Evolutionary conservation across 2,329 filamentous ascomycete species (phyloP).

Genomic region (Zymoseptoria tritici): DNA sequence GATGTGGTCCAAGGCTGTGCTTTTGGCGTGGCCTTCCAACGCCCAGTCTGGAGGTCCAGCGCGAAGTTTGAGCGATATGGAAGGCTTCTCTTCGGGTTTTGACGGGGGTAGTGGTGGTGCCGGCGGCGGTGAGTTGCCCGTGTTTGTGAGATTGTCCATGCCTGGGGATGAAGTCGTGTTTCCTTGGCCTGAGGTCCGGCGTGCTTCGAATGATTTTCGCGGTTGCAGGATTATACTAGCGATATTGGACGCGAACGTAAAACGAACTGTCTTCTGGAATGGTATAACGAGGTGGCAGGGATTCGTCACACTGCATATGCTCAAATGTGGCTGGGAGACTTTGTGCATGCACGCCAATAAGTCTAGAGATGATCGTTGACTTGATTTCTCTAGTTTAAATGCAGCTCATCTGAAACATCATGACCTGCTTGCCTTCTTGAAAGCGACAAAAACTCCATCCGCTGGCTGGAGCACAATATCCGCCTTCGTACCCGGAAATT

Average conservation of each 20-base stretch:
- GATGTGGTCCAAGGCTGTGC: background rate
- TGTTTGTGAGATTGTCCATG: conserved; percentile 16
- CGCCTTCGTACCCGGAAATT: conserved; percentile 34
- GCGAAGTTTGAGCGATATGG: conserved; percentile 6
- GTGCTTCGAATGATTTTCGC: too few relatives aligned
- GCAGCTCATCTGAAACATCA: background rate
- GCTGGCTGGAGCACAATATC: conserved; percentile 45
- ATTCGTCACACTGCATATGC: background rate
- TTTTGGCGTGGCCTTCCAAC: background rate
- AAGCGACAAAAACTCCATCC: conserved; percentile 34
- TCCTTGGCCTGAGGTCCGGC: too few relatives aligned
- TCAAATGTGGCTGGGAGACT: background rate
- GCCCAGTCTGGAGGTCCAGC: conserved; percentile 5
- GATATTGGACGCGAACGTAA: too few relatives aligned
- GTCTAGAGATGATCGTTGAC: background rate
- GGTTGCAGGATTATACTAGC: too few relatives aligned
- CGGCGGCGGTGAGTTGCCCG: background rate
- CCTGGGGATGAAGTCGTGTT: background rate
- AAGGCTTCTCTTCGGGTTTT: background rate
- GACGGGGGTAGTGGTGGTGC: background rate
- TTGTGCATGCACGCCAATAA: background rate
- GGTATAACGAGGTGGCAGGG: background rate
- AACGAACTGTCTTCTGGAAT: too few relatives aligned
- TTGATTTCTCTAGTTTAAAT: background rate
- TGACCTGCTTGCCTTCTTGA: conserved; percentile 18